These are phyloP conservation scores for Schizopora paradoxa DNA, from an alignment of 1,284 basidiomycete species.

Conservation along the genomic window DNA sequence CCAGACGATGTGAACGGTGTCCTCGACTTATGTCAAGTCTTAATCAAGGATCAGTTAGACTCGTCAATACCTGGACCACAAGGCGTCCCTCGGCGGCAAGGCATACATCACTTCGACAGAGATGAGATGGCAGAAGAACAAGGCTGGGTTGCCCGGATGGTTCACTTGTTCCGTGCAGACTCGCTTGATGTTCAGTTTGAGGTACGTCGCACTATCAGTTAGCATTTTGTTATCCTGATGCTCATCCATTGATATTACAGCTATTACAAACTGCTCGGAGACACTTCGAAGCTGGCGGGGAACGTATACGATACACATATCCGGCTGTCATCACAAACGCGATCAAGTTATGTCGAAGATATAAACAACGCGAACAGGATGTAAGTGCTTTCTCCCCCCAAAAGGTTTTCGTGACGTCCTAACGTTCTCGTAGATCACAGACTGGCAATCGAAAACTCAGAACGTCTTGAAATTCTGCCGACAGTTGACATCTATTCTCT, in stretches of 20 bases:
- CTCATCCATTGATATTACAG: conserved; percentile 33
- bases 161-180: conserved; percentile 86
- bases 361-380: conserved; percentile 70
- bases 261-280: conserved; percentile 83
- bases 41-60: conserved; percentile 87
- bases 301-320: conserved; percentile 91
- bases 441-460: conserved; percentile 79
- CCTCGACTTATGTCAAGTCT: conserved; percentile 82
- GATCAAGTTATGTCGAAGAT: conserved; percentile 85
- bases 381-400: conserved; percentile 30
- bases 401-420: not conserved
- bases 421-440: conserved; percentile 51
- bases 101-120: conserved; percentile 56
- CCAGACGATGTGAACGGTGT: conserved; percentile 91
- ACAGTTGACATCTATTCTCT: conserved; percentile 85
- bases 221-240: not conserved
- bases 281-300: conserved; percentile 87
- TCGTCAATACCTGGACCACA: conserved; percentile 34
- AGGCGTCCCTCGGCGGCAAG: conserved; percentile 39
- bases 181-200: conserved; percentile 83
- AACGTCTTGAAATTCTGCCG: conserved; percentile 88
- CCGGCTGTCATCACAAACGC: conserved; percentile 88
- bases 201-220: conserved; percentile 39
- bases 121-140: conserved; percentile 95
- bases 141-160: conserved; percentile 94